phyloP scores from a whole-genome alignment of 2,329 filamentous ascomycete species.

The Leptographium procerum region DNA sequence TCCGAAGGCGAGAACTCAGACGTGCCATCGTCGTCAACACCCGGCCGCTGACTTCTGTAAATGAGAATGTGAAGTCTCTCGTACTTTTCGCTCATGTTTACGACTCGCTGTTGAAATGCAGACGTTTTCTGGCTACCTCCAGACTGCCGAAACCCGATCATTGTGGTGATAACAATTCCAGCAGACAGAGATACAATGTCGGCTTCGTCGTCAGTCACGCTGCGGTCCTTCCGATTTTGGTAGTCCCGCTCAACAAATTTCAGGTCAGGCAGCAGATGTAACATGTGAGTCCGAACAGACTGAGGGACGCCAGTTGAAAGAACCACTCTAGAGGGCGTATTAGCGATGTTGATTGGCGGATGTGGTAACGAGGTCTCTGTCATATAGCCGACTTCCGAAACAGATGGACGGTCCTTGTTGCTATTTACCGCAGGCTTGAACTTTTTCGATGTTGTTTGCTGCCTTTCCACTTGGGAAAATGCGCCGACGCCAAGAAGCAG shows the following conservation, averaged over 20 bases:
- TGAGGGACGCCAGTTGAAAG: conserved; percentile 15
- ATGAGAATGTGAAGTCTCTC: conserved; percentile 58
- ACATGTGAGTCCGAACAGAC: conserved; percentile 9
- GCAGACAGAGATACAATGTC: conserved; percentile 63
- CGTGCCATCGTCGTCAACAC: conserved; percentile 20
- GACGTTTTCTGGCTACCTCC: not conserved
- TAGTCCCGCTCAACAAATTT: conserved; percentile 19
- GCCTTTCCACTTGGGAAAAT: conserved; percentile 2
- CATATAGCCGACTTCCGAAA: not conserved
- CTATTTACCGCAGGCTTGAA: not conserved
- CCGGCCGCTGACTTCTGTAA: conserved; percentile 35
- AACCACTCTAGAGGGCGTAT: conserved; percentile 13
- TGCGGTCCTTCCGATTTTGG: not conserved
- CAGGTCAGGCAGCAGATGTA: conserved; percentile 15
- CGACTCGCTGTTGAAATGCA: conserved; percentile 2
- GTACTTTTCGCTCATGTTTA: conserved; percentile 44
- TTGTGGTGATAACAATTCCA: conserved; percentile 58
- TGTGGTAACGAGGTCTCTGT: not conserved
- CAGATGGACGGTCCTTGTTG: not conserved
- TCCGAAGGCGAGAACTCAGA: conserved; percentile 27
- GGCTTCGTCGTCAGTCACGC: conserved; percentile 25
- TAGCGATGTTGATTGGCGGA: conserved; percentile 11
- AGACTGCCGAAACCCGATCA: conserved; percentile 59
- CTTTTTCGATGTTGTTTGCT: not conserved
- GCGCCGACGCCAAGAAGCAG: conserved; percentile 4